These are phyloP conservation scores for Chenopodium berlandieri DNA, from an alignment of 148 eudicot genomes.

Conservation along the genomic window DNA sequence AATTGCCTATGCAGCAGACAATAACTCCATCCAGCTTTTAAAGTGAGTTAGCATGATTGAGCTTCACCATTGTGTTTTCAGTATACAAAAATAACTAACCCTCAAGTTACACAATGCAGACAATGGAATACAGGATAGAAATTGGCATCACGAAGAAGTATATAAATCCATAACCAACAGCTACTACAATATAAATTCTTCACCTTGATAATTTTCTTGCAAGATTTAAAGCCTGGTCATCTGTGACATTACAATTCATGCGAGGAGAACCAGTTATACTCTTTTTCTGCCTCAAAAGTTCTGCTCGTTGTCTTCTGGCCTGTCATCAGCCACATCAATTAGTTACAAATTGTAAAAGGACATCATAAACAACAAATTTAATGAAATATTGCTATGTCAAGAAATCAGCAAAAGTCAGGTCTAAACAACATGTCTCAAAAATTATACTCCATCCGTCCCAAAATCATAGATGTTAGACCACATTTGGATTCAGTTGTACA, in stretches of 20 bases:
- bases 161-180: background rate
- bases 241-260: constrained; percentile 36
- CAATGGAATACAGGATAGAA: background rate
- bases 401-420: background rate
- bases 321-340: constrained; percentile 22
- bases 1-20: background rate
- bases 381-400: too few species aligned
- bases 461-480: too few species aligned
- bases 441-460: background rate
- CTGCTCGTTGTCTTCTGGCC: constrained; percentile 96
- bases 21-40: background rate
- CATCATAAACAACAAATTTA: too few species aligned
- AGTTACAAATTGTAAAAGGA: background rate
- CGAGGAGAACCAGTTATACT: constrained; percentile 33
- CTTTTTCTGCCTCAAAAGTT: constrained; percentile 66
- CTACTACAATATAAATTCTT: background rate
- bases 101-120: background rate
- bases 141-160: background rate
- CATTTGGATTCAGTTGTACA: too few species aligned
- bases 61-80: background rate
- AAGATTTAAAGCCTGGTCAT: constrained; percentile 57
- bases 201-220: constrained; percentile 65
- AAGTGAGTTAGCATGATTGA: background rate
- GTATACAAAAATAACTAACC: background rate
- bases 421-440: background rate